These are phyloP conservation scores for Amanita muscaria DNA, from an alignment of 768 basidiomycete genomes.

Conservation along the genomic window DNA sequence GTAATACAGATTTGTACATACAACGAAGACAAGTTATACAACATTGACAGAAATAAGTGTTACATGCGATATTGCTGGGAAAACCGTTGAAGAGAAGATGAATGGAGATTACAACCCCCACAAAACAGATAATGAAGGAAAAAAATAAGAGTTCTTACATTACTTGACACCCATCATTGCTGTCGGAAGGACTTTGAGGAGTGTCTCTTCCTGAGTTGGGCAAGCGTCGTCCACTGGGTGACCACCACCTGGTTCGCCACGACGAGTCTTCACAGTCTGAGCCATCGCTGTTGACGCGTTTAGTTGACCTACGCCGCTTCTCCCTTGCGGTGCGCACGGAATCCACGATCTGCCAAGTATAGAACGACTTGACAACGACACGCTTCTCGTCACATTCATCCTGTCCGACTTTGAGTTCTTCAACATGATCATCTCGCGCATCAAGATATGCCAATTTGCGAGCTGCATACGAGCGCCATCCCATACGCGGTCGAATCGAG, in stretches of 20 bases:
- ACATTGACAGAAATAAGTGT: not conserved
- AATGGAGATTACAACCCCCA: conserved; percentile 6
- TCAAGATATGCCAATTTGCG: conserved; percentile 65
- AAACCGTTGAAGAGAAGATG: not conserved
- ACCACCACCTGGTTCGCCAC: conserved; percentile 42
- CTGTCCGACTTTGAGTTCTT: conserved; percentile 59
- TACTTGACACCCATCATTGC: conserved; percentile 52
- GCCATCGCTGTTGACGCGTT: conserved; percentile 35
- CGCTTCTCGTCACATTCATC: conserved; percentile 72
- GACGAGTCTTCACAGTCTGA: conserved; percentile 17
- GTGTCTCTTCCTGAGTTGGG: conserved; percentile 38
- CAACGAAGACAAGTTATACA: conserved; percentile 6
- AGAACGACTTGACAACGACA: conserved; percentile 77
- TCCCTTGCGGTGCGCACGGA: conserved; percentile 58
- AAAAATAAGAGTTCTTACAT: conserved; percentile 41
- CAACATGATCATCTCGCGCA: conserved; percentile 50
- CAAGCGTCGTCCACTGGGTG: conserved; percentile 38
- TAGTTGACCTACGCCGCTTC: conserved; percentile 48
- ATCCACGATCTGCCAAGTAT: conserved; percentile 82
- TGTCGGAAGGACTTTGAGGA: conserved; percentile 35
- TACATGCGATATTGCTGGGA: not conserved
- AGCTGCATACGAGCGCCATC: conserved; percentile 70
- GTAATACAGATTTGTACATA: conserved; percentile 9
- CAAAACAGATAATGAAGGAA: conserved; percentile 4
- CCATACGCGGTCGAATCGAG: conserved; percentile 57